Base-by-base conservation (phyloP, 2,329 filamentous ascomycete genomes). In the Neurospora sp. region DNA sequence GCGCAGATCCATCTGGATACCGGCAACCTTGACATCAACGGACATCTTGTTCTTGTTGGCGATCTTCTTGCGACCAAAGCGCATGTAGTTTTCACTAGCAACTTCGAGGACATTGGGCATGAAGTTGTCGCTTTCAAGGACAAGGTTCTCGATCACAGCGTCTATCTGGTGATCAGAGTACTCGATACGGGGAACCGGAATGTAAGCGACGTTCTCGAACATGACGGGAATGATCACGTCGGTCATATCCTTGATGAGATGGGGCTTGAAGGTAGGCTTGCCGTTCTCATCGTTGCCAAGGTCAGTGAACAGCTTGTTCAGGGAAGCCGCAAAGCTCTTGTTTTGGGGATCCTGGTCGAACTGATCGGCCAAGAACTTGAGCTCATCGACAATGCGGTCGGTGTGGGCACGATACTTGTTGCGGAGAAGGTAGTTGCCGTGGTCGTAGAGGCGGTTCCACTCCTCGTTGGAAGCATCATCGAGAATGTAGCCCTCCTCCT, bases 71-170 rank as follows among this genome's bases (percentile, higher is more conserved):
- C 96, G 93, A 43, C 95, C 96, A 90, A 92, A 97, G 75, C 92
- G 90, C 87, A 94, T 93, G 84, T 96, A 96, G 84, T 98, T 96
- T 82, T 98, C 94, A 78, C 89, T 96, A 71, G 90, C 88, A 72
- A 98, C 86, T 80, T 99, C 95, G 46, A 97, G 81, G 5, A 95
- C 86, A 76, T 99, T 99, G 73, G 96, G 96, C 82, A 94, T 93
- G 75, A 99, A 89, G 82, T 99, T 99, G 84, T 98, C 94, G 74
- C 93, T 94, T 83, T 99, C 96, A 68, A 99, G 87, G 66, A 97
- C 91, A 11, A 99, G 84, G 80, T 99, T 99, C 84, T 99, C 96
- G 66, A 99, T 87, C 67, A 98, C 87, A 67, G 91, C 91, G 80
- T 99, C 96, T 68, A 97, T 85, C 84, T 90, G 89, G 2, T 87